phyloP scores from a whole-genome alignment of 2,329 filamentous ascomycete species.

The Helminthosporium solani region DNA sequence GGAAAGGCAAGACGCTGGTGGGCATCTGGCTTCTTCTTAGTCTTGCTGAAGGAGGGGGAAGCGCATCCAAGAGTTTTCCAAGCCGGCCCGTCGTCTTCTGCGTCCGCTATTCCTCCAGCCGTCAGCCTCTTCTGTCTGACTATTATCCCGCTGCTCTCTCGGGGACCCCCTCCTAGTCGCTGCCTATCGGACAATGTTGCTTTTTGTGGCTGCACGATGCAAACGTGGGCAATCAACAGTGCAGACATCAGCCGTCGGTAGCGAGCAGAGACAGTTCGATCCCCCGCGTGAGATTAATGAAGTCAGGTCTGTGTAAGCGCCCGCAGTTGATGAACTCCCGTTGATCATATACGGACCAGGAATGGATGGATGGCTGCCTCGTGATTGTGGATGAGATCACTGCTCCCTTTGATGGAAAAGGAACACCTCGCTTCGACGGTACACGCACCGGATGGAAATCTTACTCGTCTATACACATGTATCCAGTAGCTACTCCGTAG shows the following conservation, averaged over 20 bases:
- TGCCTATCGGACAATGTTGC: background rate
- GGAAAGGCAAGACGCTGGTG: slow-evolving; percentile 8
- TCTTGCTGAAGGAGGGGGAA: slow-evolving; percentile 6
- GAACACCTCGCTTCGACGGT: background rate
- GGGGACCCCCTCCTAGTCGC: too few relatives aligned
- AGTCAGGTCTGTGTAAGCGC: background rate
- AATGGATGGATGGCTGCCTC: slow-evolving; percentile 21
- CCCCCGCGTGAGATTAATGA: slow-evolving; percentile 12
- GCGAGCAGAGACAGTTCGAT: slow-evolving; percentile 22
- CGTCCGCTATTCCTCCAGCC: slow-evolving; percentile 3
- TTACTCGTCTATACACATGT: too few relatives aligned
- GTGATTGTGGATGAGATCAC: slow-evolving; percentile 7
- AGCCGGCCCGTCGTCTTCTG: background rate
- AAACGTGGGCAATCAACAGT: slow-evolving; percentile 18
- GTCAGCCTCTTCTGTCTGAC: background rate
- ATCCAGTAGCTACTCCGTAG: background rate
- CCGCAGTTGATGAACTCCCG: slow-evolving; percentile 13
- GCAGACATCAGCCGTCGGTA: slow-evolving; percentile 25
- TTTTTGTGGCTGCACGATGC: slow-evolving; percentile 7
- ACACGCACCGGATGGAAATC: too few relatives aligned
- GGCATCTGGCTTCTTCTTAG: slow-evolving; percentile 3
- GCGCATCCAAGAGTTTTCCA: slow-evolving; percentile 5
- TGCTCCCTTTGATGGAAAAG: background rate
- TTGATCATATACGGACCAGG: slow-evolving; percentile 21
- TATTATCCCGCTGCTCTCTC: background rate